Evolutionary conservation across 805 yeast genomes (phyloP).

Genomic region (Wickerhamomyces strasburgensis): DNA sequence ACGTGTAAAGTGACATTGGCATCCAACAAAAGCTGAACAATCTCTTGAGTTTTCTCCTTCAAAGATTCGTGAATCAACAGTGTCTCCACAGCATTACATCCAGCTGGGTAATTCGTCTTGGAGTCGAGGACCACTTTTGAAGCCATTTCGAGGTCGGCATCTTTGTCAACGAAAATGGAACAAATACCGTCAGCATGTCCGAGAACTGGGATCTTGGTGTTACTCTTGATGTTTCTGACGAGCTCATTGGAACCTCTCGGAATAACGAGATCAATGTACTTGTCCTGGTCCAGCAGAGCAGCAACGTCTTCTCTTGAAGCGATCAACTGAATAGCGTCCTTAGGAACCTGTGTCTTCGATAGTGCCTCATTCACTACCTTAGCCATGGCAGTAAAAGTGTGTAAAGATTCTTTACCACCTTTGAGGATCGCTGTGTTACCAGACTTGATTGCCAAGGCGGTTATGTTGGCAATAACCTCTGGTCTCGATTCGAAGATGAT

Average conservation of each 20-base stretch:
- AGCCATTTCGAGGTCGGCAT: conserved; percentile 77
- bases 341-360: conserved; percentile 63
- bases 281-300: conserved; percentile 77
- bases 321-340: conserved; percentile 77
- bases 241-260: conserved; percentile 97
- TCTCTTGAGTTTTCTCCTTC: conserved; percentile 31
- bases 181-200: conserved; percentile 99
- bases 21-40: conserved; percentile 43
- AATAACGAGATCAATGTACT: conserved; percentile 87
- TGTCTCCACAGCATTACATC: conserved; percentile 96
- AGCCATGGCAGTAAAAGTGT: conserved; percentile 83
- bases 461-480: conserved; percentile 96
- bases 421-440: conserved; percentile 96
- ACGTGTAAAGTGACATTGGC: conserved; percentile 74
- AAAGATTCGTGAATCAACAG: conserved; percentile 53
- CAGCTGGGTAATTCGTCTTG: conserved; percentile 96
- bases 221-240: conserved; percentile 78
- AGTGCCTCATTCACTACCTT: conserved; percentile 60
- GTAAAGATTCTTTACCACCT: conserved; percentile 91
- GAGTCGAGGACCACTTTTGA: conserved; percentile 73
- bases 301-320: conserved; percentile 88
- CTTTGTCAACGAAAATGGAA: conserved; percentile 75
- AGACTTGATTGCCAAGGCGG: conserved; percentile 91
- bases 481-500: conserved; percentile 96
- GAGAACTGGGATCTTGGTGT: conserved; percentile 91